Conservation (phyloP, 768 basidiomycete species). For the Leccinum variicolor region DNA sequence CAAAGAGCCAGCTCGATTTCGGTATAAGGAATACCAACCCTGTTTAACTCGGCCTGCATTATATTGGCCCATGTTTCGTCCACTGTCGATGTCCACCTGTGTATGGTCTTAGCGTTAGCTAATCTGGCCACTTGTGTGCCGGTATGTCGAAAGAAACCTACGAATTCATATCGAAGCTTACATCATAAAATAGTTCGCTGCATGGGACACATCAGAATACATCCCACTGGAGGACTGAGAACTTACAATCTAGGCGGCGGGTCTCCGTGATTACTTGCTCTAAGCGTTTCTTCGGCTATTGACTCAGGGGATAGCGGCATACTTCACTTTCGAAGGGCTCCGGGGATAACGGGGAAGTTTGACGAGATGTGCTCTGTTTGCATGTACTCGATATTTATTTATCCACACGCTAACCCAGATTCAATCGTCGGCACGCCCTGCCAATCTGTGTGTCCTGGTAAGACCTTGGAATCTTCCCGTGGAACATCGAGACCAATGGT, state of each 20-base stretch:
- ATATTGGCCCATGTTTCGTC: not conserved
- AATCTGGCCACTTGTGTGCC: not conserved
- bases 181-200: not conserved
- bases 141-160: not conserved
- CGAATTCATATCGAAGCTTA: not conserved
- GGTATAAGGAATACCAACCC: not conserved
- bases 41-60: not conserved
- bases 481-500: not conserved
- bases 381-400: no score
- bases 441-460: slow-evolving; percentile 1
- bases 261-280: not conserved
- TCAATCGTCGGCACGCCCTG: not conserved
- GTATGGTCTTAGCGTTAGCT: not conserved
- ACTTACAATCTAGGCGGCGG: not conserved
- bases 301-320: not conserved
- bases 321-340: not conserved
- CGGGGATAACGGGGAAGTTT: not conserved
- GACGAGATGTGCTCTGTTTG: not conserved
- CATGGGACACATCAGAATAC: not conserved
- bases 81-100: not conserved
- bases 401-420: not conserved
- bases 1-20: not conserved
- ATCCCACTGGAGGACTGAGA: not conserved
- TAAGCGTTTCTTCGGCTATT: not conserved
- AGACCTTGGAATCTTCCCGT: not conserved